Evolutionary conservation across 1,139 yeast species (phyloP), one percentile per base, ranked within the genome.

Genomic region (Suhomyces anneliseae): DNA sequence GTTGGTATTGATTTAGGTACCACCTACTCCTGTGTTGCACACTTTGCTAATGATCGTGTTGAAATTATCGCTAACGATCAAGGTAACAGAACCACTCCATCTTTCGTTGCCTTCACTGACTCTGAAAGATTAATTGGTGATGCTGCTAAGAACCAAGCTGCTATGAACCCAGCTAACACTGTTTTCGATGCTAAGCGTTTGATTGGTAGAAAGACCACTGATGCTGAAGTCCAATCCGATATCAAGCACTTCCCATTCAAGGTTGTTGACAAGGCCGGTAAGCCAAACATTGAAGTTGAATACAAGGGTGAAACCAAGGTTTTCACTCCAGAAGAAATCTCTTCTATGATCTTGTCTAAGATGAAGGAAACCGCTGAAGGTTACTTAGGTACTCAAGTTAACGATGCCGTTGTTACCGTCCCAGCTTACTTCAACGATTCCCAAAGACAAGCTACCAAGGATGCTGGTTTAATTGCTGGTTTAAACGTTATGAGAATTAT

Each of bases 1-100:
- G 81, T 85, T 61, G 92, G 92, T 72, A 85, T 85, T 72, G 92
- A 85, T 76, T 84, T 85, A 78, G 92, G 92, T 74, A 85, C 92
- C 52, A 85, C 92, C 49, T 85, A 85, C 75, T 85, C 92, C 46
- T 85, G 92, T 82, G 92, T 85, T 59, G 92, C 89, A 52, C 85
- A 82, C 69, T 82, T 80, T 60, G 71, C 86, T 50, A 84, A 84
- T 60, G 90, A 85, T 61, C 75, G 85, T 60, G 88, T 83, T 52
- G 89, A 83, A 69, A 83, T 83, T 63, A 82, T 82, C 59, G 87
- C 87, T 52, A 82, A 82, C 59, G 85, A 81, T 41, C 86, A 81
- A 69, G 87, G 87, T 77, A 82, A 82, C 72, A 78, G 87, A 76
- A 82, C 86, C 43, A 82, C 87, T 26, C 87, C 87, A 38, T 82